Evolutionary conservation across 768 basidiomycete genomes (phyloP).

Genomic region (Pisolithus microcarpus): DNA sequence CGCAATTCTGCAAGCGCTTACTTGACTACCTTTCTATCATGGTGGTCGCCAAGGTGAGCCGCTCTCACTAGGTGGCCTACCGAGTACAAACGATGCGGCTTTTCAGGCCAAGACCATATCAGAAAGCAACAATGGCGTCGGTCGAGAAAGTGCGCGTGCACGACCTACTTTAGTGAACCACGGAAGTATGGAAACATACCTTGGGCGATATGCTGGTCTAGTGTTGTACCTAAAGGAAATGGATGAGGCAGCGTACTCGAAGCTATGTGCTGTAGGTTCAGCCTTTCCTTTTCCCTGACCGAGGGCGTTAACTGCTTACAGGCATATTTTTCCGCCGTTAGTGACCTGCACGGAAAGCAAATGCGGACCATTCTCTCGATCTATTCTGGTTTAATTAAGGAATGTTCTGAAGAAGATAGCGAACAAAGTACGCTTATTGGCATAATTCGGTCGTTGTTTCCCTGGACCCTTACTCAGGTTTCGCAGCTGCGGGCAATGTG

Average conservation of each 20-base stretch:
- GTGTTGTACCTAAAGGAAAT: conserved; percentile 94
- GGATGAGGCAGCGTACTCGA: conserved; percentile 84
- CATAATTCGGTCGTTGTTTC: not conserved
- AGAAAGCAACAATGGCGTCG: conserved; percentile 54
- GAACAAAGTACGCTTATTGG: conserved; percentile 50
- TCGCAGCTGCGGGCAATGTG: conserved; percentile 27
- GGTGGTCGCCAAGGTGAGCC: conserved; percentile 77
- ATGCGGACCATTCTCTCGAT: conserved; percentile 64
- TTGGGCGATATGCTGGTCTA: conserved; percentile 83
- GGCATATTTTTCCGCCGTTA: conserved; percentile 87
- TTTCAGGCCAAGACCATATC: conserved; percentile 60
- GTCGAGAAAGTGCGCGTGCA: conserved; percentile 35
- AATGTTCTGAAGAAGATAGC: conserved; percentile 61
- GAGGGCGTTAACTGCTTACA: conserved; percentile 26
- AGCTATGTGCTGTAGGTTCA: conserved; percentile 75
- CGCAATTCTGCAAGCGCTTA: conserved; percentile 89
- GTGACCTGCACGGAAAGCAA: conserved; percentile 75
- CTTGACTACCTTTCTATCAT: conserved; percentile 87
- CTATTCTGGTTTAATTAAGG: conserved; percentile 57
- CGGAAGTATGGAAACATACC: conserved; percentile 67
- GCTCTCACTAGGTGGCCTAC: not conserved
- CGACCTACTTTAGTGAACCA: conserved; percentile 54
- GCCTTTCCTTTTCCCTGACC: not conserved
- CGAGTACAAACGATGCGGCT: conserved; percentile 5
- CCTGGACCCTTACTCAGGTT: conserved; percentile 32